Conservation (phyloP, 225 moss, liverwort and hornwort species). For the Pseudisothecium myosuroides region DNA sequence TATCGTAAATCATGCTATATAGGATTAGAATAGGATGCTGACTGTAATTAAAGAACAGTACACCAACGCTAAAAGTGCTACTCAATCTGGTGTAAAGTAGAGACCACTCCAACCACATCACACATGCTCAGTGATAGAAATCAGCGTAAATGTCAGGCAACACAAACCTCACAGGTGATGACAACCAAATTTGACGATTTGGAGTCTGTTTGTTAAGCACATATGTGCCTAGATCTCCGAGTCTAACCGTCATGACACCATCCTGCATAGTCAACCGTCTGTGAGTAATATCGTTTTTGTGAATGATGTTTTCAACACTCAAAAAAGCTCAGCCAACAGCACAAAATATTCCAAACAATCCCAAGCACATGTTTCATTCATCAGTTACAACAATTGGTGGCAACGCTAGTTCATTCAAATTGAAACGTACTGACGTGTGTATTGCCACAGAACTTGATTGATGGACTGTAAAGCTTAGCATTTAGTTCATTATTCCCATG, state of each 20-base stretch:
- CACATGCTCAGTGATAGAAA: neutral
- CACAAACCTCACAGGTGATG: conserved; percentile 85
- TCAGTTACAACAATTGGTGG: neutral
- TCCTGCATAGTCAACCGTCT: conserved; percentile 37
- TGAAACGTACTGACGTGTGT: neutral
- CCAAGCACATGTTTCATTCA: neutral
- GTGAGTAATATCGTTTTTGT: neutral
- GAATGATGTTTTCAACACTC: neutral
- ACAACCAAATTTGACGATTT: conserved; percentile 94
- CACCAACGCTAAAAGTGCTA: neutral
- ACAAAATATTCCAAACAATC: neutral
- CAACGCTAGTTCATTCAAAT: neutral
- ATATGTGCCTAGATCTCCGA: conserved; percentile 83
- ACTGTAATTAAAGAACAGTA: neutral
- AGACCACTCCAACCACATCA: neutral
- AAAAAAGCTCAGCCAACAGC: neutral
- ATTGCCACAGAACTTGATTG: neutral
- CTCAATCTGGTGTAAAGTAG: neutral
- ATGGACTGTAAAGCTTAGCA: neutral
- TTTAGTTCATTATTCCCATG: neutral
- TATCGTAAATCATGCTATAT: neutral
- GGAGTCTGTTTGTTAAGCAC: conserved; percentile 98
- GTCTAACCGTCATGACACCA: conserved; percentile 73
- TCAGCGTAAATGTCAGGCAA: neutral
- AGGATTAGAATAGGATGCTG: neutral